Conservation (phyloP, 192 early-diverging fungal genomes). For the Allomyces javanicus region DNA sequence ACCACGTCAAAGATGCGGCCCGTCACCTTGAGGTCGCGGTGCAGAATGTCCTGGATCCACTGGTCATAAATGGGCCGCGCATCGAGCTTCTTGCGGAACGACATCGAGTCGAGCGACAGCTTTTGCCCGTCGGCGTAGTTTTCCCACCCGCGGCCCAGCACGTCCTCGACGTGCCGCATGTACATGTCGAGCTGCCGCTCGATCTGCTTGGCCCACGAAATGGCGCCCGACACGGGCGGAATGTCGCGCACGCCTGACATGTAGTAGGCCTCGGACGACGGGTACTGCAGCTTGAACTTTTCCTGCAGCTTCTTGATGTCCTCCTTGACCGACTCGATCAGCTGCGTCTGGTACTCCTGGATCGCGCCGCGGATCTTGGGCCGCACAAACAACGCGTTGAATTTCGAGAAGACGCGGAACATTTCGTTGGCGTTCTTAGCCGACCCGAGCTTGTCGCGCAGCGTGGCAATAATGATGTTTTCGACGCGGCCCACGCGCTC, state of each 20-base stretch:
- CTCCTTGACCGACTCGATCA: conserved; percentile 96
- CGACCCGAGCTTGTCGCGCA: conserved; percentile 83
- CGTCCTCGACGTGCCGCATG: conserved; percentile 95
- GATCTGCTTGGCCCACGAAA: conserved; percentile 94
- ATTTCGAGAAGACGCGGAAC: conserved; percentile 99
- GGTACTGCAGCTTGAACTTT: conserved; percentile 84
- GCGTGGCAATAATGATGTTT: conserved; percentile 84
- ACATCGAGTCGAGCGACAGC: conserved; percentile 62
- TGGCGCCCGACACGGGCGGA: conserved; percentile 77
- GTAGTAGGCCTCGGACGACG: conserved; percentile 62
- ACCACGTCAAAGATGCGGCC: conserved; percentile 82
- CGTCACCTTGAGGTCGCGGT: conserved; percentile 58
- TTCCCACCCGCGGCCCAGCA: conserved; percentile 94
- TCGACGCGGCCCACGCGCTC: conserved; percentile 87
- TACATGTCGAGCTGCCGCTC: conserved; percentile 87
- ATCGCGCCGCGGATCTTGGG: conserved; percentile 99
- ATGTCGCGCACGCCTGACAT: conserved; percentile 87
- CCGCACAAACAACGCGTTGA: conserved; percentile 97
- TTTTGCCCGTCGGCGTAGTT: conserved; percentile 91
- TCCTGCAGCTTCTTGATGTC: conserved; percentile 88
- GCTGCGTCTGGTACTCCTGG: conserved; percentile 95
- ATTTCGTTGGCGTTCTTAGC: conserved; percentile 96
- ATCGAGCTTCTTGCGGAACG: conserved; percentile 87
- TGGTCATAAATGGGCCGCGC: conserved; percentile 74
- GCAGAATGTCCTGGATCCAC: conserved; percentile 71